Percentiles rank a stretch among this genome's conserved stretches.
Conservation (phyloP, 73 alveolate genomes). For the Tetrahymena elliotti region DNA sequence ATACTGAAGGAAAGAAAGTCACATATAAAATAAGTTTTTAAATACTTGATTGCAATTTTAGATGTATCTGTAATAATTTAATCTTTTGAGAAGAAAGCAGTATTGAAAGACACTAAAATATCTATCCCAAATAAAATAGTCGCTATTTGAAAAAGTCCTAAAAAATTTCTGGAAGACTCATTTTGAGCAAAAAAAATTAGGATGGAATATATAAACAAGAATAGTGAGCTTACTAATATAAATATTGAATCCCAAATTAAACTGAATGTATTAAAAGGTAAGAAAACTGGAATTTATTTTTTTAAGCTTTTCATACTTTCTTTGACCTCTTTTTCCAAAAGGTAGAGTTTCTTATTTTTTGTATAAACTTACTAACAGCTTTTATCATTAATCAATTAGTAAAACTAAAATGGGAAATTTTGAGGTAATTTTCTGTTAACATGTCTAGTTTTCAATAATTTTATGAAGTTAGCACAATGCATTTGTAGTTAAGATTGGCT, state of each 20-base stretch:
- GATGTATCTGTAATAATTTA: not conserved
- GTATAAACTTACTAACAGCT: not conserved
- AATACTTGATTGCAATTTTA: not conserved
- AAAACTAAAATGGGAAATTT: not conserved
- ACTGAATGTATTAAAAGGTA: not conserved
- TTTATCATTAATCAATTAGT: not conserved
- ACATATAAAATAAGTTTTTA: not conserved
- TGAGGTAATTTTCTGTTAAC: not conserved
- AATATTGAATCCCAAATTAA: not conserved
- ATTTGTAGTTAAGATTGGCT: not conserved
- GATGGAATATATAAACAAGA: not conserved
- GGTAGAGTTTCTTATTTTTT: not conserved
- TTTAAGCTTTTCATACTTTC: not conserved
- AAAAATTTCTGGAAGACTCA: not conserved
- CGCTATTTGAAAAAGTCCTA: not conserved
- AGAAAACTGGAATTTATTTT: not conserved
- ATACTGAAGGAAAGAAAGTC: not conserved
- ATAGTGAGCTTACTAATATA: not conserved
- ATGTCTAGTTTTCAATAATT: not conserved
- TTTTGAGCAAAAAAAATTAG: not conserved
- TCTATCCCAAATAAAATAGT: not conserved
- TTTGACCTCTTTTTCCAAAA: not conserved
- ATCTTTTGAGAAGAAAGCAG: not conserved
- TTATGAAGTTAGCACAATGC: not conserved
- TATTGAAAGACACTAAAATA: not conserved